These are phyloP conservation scores for Phlebiopsis gigantea DNA, from an alignment of 768 basidiomycete species.

Conservation along the genomic window DNA sequence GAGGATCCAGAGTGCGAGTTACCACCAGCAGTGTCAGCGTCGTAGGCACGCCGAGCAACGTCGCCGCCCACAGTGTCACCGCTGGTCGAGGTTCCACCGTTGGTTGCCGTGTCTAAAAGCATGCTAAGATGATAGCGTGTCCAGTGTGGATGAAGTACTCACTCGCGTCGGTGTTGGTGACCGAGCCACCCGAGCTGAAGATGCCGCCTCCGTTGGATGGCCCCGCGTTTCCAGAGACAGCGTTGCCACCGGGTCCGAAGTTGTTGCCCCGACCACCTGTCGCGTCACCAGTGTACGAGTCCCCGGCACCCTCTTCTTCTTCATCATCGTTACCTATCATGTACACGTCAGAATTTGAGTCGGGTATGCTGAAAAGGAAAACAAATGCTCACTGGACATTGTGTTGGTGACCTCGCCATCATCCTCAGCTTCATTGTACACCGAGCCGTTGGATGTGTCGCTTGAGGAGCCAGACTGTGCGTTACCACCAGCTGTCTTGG, in stretches of 20 bases:
- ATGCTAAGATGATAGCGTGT: slow-evolving; percentile 13
- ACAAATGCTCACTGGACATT: background rate
- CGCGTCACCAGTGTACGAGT: slow-evolving; percentile 12
- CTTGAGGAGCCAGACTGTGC: slow-evolving; percentile 10
- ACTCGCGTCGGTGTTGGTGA: slow-evolving; percentile 13
- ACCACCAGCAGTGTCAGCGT: slow-evolving; percentile 13
- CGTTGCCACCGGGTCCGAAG: slow-evolving; percentile 15
- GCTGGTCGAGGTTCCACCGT: slow-evolving; percentile 12
- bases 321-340: slow-evolving; percentile 4
- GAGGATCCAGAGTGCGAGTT: slow-evolving; percentile 13
- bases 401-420: slow-evolving; percentile 13
- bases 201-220: slow-evolving; percentile 15
- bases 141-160: background rate
- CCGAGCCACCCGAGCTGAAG: slow-evolving; percentile 1
- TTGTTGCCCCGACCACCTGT: slow-evolving; percentile 8
- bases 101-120: slow-evolving; percentile 10
- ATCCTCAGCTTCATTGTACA: slow-evolving; percentile 10
- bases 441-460: slow-evolving; percentile 11
- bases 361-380: background rate
- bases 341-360: background rate
- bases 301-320: slow-evolving; percentile 6
- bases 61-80: slow-evolving; percentile 11
- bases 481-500: slow-evolving; percentile 10
- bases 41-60: slow-evolving; percentile 6
- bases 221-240: slow-evolving; percentile 7